phyloP scores from a whole-genome alignment of 1,139 yeast species.

The Citeromyces siamensis region DNA sequence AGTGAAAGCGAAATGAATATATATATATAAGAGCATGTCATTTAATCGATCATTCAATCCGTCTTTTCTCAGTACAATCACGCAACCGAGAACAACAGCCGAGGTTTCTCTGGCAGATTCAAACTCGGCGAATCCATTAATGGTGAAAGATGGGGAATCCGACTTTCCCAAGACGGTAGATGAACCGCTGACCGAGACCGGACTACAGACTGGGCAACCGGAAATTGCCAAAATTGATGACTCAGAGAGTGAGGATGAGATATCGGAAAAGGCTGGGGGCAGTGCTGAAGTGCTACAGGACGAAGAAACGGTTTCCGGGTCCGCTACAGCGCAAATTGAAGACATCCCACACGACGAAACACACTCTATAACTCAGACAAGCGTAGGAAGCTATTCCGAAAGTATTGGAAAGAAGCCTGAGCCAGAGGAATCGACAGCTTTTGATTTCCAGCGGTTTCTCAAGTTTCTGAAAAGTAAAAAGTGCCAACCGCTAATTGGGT shows the following conservation, averaged over 20 bases:
- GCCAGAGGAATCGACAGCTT: slow-evolving; percentile 13
- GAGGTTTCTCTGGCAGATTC: neutral
- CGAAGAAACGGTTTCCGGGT: neutral
- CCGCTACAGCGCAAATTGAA: slow-evolving; percentile 1
- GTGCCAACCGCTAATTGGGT: slow-evolving; percentile 86
- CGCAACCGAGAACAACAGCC: neutral
- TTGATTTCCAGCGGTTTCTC: slow-evolving; percentile 77
- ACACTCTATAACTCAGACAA: neutral
- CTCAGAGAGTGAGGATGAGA: neutral
- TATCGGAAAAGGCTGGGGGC: slow-evolving; percentile 1
- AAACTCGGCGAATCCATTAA: too few species aligned
- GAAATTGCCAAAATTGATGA: neutral
- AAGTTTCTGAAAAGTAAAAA: slow-evolving; percentile 56
- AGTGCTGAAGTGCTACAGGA: neutral
- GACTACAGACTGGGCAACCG: neutral
- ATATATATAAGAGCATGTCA: too few species aligned
- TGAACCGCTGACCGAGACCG: neutral
- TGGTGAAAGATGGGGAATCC: too few species aligned
- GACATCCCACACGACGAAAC: neutral
- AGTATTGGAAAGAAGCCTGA: neutral
- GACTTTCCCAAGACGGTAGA: neutral
- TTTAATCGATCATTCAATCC: neutral
- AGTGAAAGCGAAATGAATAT: too few species aligned
- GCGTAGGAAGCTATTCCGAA: neutral
- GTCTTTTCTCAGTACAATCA: neutral